These are phyloP conservation scores for Dioszegia aurantiaca DNA, from an alignment of 768 basidiomycete species.

Conservation along the genomic window DNA sequence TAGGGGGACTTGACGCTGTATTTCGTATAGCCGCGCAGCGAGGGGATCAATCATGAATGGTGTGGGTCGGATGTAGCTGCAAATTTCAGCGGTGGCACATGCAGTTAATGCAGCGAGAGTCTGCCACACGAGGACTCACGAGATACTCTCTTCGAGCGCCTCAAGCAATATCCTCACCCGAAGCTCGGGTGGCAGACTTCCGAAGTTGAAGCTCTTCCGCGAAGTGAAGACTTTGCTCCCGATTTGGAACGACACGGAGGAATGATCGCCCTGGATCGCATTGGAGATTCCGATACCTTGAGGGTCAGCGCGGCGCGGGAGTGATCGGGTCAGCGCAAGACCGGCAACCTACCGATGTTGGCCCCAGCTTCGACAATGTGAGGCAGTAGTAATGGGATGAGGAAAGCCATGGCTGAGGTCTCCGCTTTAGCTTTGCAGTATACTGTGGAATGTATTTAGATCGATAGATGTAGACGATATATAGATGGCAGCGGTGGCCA, in stretches of 20 bases:
- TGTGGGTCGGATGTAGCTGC: conserved; percentile 35
- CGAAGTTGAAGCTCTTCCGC: conserved; percentile 31
- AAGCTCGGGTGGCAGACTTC: conserved; percentile 35
- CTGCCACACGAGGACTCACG: conserved; percentile 15
- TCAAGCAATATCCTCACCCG: conserved; percentile 36
- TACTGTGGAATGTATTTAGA: background rate
- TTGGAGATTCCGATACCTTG: conserved; percentile 43
- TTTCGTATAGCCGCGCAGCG: conserved; percentile 15
- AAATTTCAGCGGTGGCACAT: too few species aligned
- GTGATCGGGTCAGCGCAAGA: background rate
- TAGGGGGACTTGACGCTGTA: conserved; percentile 28
- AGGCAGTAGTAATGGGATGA: conserved; percentile 33
- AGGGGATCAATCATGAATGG: conserved; percentile 24
- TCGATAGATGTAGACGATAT: background rate
- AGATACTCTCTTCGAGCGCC: conserved; percentile 34
- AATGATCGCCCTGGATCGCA: conserved; percentile 30
- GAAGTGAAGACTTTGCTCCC: conserved; percentile 37
- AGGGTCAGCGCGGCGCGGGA: background rate
- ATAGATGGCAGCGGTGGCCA: too few species aligned
- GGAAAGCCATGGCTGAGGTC: conserved; percentile 23
- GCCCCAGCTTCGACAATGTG: conserved; percentile 29
- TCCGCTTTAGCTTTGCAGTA: background rate
- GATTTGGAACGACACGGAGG: conserved; percentile 40
- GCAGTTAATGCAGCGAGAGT: too few species aligned
- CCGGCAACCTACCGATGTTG: conserved; percentile 36